Evolutionary conservation across 2,329 filamentous ascomycete genomes (phyloP).

Genomic region (Emmonsiellopsis sp.): DNA sequence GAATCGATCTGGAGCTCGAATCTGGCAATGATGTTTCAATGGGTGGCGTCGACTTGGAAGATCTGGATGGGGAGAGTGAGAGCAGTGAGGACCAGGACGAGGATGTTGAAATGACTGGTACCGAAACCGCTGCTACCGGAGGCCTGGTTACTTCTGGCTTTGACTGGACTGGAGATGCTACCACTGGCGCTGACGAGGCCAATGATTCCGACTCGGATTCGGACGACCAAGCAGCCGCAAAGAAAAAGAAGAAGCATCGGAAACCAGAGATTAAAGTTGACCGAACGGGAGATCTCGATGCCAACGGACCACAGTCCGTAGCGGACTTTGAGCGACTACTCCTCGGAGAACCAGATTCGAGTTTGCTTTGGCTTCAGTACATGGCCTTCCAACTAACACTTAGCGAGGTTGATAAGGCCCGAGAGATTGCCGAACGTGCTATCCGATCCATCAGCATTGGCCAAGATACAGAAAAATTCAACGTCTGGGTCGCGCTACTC

Average conservation of each 20-base stretch:
- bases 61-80: slow-evolving; percentile 39
- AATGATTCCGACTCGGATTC: slow-evolving; percentile 40
- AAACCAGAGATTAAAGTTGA: slow-evolving; percentile 76
- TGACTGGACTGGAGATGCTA: slow-evolving; percentile 69
- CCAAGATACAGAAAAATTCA: slow-evolving; percentile 85
- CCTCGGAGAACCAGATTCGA: slow-evolving; percentile 87
- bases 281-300: slow-evolving; percentile 83
- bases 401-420: slow-evolving; percentile 77
- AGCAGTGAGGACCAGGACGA: slow-evolving; percentile 39
- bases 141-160: slow-evolving; percentile 69
- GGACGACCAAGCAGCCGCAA: slow-evolving; percentile 36
- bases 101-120: slow-evolving; percentile 35
- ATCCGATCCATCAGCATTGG: slow-evolving; percentile 84
- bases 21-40: slow-evolving; percentile 29
- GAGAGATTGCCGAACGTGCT: slow-evolving; percentile 82
- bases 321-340: slow-evolving; percentile 92
- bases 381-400: slow-evolving; percentile 98
- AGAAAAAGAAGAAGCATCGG: slow-evolving; percentile 60
- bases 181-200: slow-evolving; percentile 33
- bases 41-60: slow-evolving; percentile 38
- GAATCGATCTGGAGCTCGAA: slow-evolving; percentile 23
- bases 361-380: slow-evolving; percentile 87
- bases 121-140: slow-evolving; percentile 26
- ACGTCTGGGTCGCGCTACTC: slow-evolving; percentile 88
- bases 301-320: slow-evolving; percentile 76